Evolutionary conservation across 2,329 filamentous ascomycete species (phyloP).

Genomic region (Cordyceps farinosa): DNA sequence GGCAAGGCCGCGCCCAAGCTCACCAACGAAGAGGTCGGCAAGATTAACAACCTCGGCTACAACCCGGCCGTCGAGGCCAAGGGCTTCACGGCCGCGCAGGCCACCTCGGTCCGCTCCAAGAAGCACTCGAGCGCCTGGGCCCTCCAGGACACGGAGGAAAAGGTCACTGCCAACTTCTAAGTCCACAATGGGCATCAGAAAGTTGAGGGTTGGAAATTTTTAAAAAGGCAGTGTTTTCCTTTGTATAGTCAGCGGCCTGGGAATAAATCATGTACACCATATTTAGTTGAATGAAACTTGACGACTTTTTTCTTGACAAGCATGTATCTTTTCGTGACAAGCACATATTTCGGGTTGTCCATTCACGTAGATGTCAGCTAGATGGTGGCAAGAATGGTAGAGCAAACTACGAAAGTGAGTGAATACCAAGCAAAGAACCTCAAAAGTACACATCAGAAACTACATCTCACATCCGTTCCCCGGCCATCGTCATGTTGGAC

Average conservation of each 20-base stretch:
- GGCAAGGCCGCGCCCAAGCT: slow-evolving; percentile 60
- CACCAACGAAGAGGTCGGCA: slow-evolving; percentile 60
- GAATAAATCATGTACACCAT: slow-evolving; percentile 16
- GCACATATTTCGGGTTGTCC: no score
- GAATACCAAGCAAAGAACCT: no score
- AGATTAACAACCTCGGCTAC: slow-evolving; percentile 71
- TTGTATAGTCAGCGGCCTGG: slow-evolving; percentile 16
- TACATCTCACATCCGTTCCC: no score
- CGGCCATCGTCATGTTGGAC: no score
- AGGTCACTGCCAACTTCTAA: slow-evolving; percentile 39
- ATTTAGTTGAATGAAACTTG: slow-evolving; percentile 14
- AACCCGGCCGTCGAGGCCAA: slow-evolving; percentile 88
- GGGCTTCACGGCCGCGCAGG: slow-evolving; percentile 80
- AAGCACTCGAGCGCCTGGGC: slow-evolving; percentile 67
- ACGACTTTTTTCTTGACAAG: not conserved
- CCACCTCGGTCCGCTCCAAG: slow-evolving; percentile 66
- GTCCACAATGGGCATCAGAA: not conserved
- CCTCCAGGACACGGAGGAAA: slow-evolving; percentile 57
- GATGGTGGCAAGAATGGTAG: no score
- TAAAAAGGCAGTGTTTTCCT: not conserved
- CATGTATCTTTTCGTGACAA: not conserved
- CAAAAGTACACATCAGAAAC: no score
- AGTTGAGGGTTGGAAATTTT: not conserved
- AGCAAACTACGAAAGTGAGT: no score
- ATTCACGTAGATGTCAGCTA: no score